These are phyloP conservation scores for Hsuehochloa calcarea DNA, from an alignment of 176 grass and related monocot species.

Conservation along the genomic window DNA sequence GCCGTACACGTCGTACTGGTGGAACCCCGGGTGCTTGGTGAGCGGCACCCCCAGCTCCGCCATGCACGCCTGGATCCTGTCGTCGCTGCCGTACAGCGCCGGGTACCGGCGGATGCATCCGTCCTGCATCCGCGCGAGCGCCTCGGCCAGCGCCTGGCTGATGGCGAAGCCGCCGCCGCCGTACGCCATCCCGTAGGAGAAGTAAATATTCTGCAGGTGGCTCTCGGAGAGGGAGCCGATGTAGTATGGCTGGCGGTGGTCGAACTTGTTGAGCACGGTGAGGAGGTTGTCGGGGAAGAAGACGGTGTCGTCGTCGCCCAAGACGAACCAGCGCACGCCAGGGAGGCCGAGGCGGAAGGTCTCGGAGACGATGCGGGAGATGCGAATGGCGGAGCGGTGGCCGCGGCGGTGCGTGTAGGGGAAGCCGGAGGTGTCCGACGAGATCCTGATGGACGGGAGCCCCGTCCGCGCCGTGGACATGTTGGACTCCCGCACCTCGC, in stretches of 20 bases:
- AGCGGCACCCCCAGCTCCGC: conserved; percentile 89
- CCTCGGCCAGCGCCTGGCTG: conserved; percentile 73
- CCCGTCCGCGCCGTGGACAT: conserved; percentile 35
- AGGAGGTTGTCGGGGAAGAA: conserved; percentile 93
- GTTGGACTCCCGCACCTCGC: conserved; percentile 70
- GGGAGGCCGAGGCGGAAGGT: conserved; percentile 77
- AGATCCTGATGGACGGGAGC: conserved; percentile 72
- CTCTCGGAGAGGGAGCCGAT: conserved; percentile 91
- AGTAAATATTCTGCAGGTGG: conserved; percentile 92
- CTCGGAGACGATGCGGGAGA: conserved; percentile 96
- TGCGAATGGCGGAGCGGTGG: conserved; percentile 86
- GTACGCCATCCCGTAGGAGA: conserved; percentile 95
- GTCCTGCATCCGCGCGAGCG: conserved; percentile 75
- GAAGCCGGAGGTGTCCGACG: conserved; percentile 69
- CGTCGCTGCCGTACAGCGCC: conserved; percentile 86
- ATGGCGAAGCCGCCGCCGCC: conserved; percentile 92
- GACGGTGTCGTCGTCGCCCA: conserved; percentile 98
- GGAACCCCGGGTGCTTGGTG: conserved; percentile 86
- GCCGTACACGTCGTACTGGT: conserved; percentile 94
- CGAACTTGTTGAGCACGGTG: conserved; percentile 64
- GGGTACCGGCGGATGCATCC: conserved; percentile 83
- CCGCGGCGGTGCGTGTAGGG: conserved; percentile 85
- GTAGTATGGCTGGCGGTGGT: conserved; percentile 89
- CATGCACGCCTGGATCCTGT: conserved; percentile 99
- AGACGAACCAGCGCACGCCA: conserved; percentile 83